Evolutionary conservation across 2,329 filamentous ascomycete genomes (phyloP).

Genomic region (Cladosporium phlei): DNA sequence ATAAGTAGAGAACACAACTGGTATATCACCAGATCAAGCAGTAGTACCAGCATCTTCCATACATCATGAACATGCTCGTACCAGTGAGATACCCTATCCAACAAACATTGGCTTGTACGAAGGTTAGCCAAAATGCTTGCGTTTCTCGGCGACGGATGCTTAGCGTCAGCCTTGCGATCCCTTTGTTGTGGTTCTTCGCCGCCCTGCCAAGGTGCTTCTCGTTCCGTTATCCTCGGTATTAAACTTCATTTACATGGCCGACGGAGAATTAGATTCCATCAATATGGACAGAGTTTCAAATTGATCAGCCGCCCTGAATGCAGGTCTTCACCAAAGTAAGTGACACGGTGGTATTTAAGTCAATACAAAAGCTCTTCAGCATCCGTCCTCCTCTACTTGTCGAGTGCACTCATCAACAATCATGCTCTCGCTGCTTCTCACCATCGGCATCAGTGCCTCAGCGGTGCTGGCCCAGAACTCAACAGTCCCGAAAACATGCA

Average conservation of each 20-base stretch:
- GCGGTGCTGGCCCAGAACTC: constrained; percentile 7
- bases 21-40: too few relatives aligned
- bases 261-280: constrained; percentile 8
- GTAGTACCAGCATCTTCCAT: too few relatives aligned
- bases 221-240: not conserved
- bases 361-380: not conserved
- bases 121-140: too few relatives aligned
- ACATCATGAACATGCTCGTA: too few relatives aligned
- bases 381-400: not conserved
- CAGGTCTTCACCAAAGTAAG: not conserved
- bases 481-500: constrained; percentile 15
- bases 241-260: not conserved
- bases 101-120: too few relatives aligned
- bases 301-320: not conserved
- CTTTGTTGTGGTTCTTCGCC: not conserved
- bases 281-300: not conserved
- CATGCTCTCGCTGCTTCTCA: constrained; percentile 1
- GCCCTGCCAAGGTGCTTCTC: not conserved
- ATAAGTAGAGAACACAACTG: too few relatives aligned
- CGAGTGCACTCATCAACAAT: not conserved
- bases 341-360: not conserved
- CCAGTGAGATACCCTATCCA: too few relatives aligned
- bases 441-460: not conserved
- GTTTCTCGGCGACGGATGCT: too few relatives aligned
- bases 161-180: too few relatives aligned